A percentile compares a stretch with the other conserved stretches of the same genome.
Evolutionary conservation across 108 stramenopile genomes (phyloP).

Genomic region (Nitzschia putrida): DNA sequence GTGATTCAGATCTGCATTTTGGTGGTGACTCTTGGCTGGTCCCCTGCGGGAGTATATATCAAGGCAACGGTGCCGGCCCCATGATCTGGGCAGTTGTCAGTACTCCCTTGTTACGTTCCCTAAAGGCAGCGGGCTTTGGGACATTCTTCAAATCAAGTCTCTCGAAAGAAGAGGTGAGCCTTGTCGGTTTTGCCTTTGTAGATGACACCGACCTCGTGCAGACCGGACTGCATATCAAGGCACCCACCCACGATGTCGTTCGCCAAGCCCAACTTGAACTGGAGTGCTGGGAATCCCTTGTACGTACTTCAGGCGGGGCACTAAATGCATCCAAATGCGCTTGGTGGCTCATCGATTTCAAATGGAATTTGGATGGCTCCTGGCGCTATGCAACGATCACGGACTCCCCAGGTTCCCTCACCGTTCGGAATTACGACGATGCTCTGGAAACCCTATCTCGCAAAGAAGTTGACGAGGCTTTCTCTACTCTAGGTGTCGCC

Average conservation of each 20-base stretch:
- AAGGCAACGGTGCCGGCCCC: slow-evolving; percentile 2
- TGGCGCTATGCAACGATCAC: neutral
- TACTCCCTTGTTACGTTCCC: neutral
- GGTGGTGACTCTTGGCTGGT: neutral
- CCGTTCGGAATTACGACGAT: neutral
- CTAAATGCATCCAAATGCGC: neutral
- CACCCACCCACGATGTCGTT: neutral
- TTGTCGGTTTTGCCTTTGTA: neutral
- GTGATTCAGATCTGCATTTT: too few relatives aligned
- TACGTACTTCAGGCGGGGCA: neutral
- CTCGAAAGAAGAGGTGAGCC: too few relatives aligned
- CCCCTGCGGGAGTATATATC: neutral
- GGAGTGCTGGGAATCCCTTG: neutral
- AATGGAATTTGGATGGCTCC: neutral
- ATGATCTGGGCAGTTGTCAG: too few relatives aligned
- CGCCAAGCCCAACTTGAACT: neutral
- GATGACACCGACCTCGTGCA: neutral
- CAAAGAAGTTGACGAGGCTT: neutral
- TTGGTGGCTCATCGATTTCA: neutral
- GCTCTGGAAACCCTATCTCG: neutral
- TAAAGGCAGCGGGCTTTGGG: neutral
- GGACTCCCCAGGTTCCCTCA: neutral
- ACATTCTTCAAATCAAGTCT: neutral
- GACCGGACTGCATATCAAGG: neutral
- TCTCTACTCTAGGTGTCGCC: neutral